Evolutionary conservation across 2,329 filamentous ascomycete genomes (phyloP).

Genomic region (Sporothrix variecibatus): DNA sequence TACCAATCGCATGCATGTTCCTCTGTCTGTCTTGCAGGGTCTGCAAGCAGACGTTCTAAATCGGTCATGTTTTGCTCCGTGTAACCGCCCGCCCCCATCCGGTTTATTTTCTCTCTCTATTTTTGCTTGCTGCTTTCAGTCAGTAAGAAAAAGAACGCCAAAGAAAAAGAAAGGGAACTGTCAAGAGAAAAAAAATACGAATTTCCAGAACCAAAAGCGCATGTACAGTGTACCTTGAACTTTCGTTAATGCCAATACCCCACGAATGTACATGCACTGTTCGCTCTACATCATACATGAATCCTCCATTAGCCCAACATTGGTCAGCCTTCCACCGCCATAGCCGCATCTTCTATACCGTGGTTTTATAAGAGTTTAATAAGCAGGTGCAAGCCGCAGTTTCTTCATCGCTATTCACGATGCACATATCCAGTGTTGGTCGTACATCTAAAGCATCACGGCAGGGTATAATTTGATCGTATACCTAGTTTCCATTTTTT

Average conservation of each 20-base stretch:
- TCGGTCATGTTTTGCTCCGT: neutral
- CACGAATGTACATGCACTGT: neutral
- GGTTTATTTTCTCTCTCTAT: neutral
- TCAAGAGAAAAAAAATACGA: neutral
- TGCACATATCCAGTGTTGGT: neutral
- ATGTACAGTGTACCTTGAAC: neutral
- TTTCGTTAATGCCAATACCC: neutral
- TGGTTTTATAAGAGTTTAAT: neutral
- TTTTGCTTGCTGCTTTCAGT: neutral
- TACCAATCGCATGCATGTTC: neutral
- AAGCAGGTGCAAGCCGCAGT: neutral
- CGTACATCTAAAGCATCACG: neutral
- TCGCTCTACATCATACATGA: too few species aligned
- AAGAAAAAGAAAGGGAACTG: neutral
- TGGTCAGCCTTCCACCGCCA: neutral
- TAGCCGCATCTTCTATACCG: neutral
- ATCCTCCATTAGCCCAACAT: too few species aligned
- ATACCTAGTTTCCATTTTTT: neutral
- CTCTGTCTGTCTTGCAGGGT: neutral
- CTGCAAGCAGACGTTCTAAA: neutral
- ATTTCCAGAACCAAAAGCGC: neutral
- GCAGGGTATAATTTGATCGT: neutral
- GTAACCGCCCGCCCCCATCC: slow-evolving; percentile 9
- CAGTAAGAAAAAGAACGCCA: neutral
- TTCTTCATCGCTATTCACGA: neutral